Conservation (phyloP, 2,329 filamentous ascomycete species). For the Pyricularia sp. region DNA sequence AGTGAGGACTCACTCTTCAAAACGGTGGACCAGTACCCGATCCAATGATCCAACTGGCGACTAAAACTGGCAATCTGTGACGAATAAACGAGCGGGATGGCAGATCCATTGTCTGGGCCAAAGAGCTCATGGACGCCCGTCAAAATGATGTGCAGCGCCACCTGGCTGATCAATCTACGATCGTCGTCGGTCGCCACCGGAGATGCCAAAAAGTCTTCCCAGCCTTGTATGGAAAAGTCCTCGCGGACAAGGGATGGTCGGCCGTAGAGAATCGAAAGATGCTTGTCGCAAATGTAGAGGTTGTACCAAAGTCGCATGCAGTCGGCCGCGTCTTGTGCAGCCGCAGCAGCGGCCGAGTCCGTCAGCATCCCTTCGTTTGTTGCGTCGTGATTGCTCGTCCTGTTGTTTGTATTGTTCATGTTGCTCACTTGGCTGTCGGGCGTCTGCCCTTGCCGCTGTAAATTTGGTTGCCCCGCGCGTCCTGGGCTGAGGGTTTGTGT, state of each 20-base stretch:
- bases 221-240: conserved; percentile 45
- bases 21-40: conserved; percentile 22
- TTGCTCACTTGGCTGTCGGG: background rate
- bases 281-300: conserved; percentile 51
- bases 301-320: conserved; percentile 52
- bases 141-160: conserved; percentile 48
- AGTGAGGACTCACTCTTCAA: conserved; percentile 8
- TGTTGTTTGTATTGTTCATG: background rate
- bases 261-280: conserved; percentile 52
- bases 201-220: conserved; percentile 44
- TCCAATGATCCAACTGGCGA: conserved; percentile 27
- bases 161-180: conserved; percentile 46
- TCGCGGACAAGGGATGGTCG: conserved; percentile 49
- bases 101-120: conserved; percentile 42
- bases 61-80: conserved; percentile 29
- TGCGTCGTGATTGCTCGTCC: background rate
- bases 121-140: conserved; percentile 44
- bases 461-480: conserved; percentile 7
- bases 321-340: conserved; percentile 34
- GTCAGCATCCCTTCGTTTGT: background rate
- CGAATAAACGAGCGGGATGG: conserved; percentile 39
- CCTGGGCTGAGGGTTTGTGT: conserved; percentile 10
- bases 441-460: background rate
- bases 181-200: conserved; percentile 43
- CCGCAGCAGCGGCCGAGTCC: background rate